Evolutionary conservation across 441 rosid genomes (phyloP).

Genomic region (Aquilaria agallochum): DNA sequence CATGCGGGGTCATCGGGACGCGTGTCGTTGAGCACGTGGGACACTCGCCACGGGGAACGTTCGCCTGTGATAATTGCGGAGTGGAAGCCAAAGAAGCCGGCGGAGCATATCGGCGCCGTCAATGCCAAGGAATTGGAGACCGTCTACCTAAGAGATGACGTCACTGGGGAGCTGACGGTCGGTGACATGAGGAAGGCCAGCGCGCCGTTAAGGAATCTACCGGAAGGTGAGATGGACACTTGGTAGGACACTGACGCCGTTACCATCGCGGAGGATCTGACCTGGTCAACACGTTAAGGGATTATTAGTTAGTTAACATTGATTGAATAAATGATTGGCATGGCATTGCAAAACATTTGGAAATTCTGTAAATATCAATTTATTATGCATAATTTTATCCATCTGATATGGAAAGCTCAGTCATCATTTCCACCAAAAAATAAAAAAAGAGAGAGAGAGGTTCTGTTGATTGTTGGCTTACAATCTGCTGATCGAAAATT

Average conservation of each 20-base stretch:
- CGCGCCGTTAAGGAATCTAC: constrained; percentile 35
- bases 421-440: no score
- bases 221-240: constrained; percentile 38
- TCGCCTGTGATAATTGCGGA: constrained; percentile 56
- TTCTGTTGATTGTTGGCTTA: no score
- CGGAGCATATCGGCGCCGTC: constrained; percentile 31
- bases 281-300: neutral
- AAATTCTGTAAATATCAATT: no score
- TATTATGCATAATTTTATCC: no score
- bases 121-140: constrained; percentile 29
- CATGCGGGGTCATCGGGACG: constrained; percentile 18
- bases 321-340: no score
- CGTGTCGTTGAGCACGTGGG: constrained; percentile 50
- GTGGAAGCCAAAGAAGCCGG: constrained; percentile 37
- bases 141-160: constrained; percentile 41
- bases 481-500: no score
- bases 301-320: neutral
- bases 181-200: constrained; percentile 57
- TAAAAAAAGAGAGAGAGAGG: no score
- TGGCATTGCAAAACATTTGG: no score
- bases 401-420: no score
- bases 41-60: constrained; percentile 40
- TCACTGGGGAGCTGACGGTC: constrained; percentile 33
- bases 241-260: constrained; percentile 67
- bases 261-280: constrained; percentile 14